Base-by-base conservation (phyloP, 306 rosid genomes). In the Aeschynomene evenia region DNA sequence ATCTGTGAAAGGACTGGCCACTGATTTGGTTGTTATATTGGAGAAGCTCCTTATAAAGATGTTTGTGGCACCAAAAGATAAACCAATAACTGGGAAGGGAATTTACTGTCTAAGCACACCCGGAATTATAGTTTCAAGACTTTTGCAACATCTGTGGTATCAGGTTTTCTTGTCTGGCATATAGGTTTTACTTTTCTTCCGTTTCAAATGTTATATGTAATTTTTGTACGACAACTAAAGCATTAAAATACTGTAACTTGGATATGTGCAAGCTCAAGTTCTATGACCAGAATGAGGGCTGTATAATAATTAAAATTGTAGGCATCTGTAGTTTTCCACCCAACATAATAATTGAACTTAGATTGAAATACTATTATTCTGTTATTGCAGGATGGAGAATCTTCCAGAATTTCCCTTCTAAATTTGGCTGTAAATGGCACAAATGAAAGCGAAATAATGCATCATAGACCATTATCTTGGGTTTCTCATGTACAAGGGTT, bases 1-100 rank as follows among this genome's bases (percentile, higher is more conserved):
- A 71, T 66, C 77, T 68, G 84, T 94, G 64, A 91, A 87, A 79
- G 85, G 89, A 72, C 76, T 77, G 68, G 89, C 97, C 54, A 75
- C 88, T 66, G 90, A 94, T 71, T 69, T 88, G 64, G 92, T 94
- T 80, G 64, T 69, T 54, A 54, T 85, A 52, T 72, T 94, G 71
- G 92, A 94, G 78, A 85, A 85, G 80, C 63, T 87, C 56, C 67
- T 91, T 46, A 79, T 84, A 72, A 82, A 69, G 50, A 60, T 77
- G 70, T 63, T 76, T 51, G 77, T 29, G 61, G 80, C 68, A 57
- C 68, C 76, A 48, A 77, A 58, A 66, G 67, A 77, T 68, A 76
- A 81, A 67, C 75, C 79, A 54, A 75, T 36, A 11, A 61, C 52
- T 21, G 79, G 86, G 77, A 75, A 69, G 82, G 78, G 64, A 55